Percentiles rank a stretch among this genome's conserved stretches.
Evolutionary conservation across 805 yeast species (phyloP).

Genomic region (Ogataea dorogensis): DNA sequence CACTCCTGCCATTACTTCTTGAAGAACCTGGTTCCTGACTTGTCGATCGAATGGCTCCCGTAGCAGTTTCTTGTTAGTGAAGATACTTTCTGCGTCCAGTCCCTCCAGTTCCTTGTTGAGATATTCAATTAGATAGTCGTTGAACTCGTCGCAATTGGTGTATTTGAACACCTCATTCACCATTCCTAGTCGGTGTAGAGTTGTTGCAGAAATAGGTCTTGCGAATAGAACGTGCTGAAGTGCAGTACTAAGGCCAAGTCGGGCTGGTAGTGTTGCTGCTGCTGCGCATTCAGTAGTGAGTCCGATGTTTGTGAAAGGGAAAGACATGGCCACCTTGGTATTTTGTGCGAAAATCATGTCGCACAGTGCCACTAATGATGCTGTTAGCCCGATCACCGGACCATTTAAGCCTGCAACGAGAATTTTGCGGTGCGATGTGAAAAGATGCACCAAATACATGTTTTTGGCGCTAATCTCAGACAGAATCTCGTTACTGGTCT

Average conservation of each 20-base stretch:
- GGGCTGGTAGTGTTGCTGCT: slow-evolving; percentile 60
- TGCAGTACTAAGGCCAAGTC: slow-evolving; percentile 72
- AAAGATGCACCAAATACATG: slow-evolving; percentile 61
- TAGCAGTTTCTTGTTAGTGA: slow-evolving; percentile 45
- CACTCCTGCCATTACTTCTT: slow-evolving; percentile 69
- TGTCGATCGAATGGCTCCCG: slow-evolving; percentile 32
- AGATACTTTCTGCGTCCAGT: slow-evolving; percentile 45
- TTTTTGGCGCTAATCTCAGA: slow-evolving; percentile 55
- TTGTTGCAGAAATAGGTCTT: slow-evolving; percentile 60
- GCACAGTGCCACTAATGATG: slow-evolving; percentile 71
- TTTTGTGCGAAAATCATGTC: slow-evolving; percentile 73
- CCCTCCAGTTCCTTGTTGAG: slow-evolving; percentile 37
- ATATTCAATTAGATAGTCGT: slow-evolving; percentile 37
- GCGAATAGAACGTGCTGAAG: slow-evolving; percentile 72
- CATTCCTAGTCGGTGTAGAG: slow-evolving; percentile 56
- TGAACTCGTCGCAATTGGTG: slow-evolving; percentile 40
- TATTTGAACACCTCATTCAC: slow-evolving; percentile 55
- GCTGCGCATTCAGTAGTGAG: slow-evolving; percentile 81
- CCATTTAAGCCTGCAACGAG: slow-evolving; percentile 76
- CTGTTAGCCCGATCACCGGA: slow-evolving; percentile 77
- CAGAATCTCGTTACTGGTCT: slow-evolving; percentile 23
- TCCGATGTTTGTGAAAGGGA: slow-evolving; percentile 82
- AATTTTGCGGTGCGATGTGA: slow-evolving; percentile 69
- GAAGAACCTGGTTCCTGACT: slow-evolving; percentile 52
- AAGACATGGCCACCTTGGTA: slow-evolving; percentile 54